phyloP scores from a whole-genome alignment of 1,139 yeast species.

The Hyphopichia fennica region DNA sequence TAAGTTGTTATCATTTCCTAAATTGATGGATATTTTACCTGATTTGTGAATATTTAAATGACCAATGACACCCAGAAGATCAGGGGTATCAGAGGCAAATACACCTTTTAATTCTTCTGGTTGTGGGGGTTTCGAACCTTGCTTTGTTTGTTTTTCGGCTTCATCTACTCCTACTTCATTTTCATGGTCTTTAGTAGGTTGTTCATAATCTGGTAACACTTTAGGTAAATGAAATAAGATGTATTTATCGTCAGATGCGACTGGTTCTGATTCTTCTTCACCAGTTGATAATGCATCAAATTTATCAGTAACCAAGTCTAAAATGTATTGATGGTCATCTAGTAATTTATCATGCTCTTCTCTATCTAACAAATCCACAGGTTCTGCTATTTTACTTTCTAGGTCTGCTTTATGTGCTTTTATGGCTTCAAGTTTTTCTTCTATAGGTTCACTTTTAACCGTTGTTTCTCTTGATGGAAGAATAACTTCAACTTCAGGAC shows the following conservation, averaged over 20 bases:
- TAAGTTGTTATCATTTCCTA: constrained; percentile 67
- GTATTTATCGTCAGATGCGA: constrained; percentile 23
- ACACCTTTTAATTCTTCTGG: constrained; percentile 11
- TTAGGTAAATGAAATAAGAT: constrained; percentile 74
- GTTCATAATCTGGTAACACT: constrained; percentile 54
- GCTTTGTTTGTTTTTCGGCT: constrained; percentile 6
- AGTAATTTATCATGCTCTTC: constrained; percentile 33
- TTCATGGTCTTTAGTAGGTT: constrained; percentile 6
- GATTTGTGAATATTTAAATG: constrained; percentile 73
- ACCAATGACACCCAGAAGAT: constrained; percentile 62
- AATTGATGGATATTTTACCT: constrained; percentile 71
- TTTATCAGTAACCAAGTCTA: constrained; percentile 25
- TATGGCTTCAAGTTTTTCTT: constrained; percentile 29
- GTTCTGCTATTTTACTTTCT: constrained; percentile 30
- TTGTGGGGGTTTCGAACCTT: neutral
- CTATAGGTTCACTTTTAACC: constrained; percentile 34
- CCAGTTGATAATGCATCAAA: constrained; percentile 23
- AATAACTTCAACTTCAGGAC: constrained; percentile 12
- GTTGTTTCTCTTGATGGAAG: constrained; percentile 25
- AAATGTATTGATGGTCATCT: constrained; percentile 34
- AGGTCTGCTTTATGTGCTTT: constrained; percentile 29
- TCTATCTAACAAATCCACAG: constrained; percentile 27
- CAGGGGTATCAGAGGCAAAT: constrained; percentile 10
- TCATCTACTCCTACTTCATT: constrained; percentile 1
- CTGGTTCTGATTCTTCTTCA: constrained; percentile 5